Evolutionary conservation across 2,329 filamentous ascomycete species (phyloP), one percentile per base, ranked within the genome.

Genomic region (Penicillium frequentans): DNA sequence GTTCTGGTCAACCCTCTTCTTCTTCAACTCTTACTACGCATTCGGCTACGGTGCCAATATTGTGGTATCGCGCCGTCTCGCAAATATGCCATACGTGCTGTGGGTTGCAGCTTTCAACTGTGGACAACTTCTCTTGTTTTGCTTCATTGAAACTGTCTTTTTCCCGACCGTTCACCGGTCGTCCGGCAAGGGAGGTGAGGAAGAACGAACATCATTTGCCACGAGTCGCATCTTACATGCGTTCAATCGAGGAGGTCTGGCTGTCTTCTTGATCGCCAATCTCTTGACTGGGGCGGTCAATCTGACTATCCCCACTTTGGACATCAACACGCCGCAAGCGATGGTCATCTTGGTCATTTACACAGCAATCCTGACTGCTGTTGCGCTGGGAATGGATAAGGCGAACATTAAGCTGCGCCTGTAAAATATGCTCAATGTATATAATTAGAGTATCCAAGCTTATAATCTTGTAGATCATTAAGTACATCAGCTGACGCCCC

Each of bases 51-150:
- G 86, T 10, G 73, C 74, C 14, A 70, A 70, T 7, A 80, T 96
- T 27, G 82, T 82, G 14, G 91, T 97, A 8, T 98, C 95, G 6
- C 88, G 95, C 21, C 88, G 95, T 1, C 80, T 98, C 56, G 95
- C 93, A 9, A 99, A 99, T 68, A 82, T 97, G 60, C 92, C 95
- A 0, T 99, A 99, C 72, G 84, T 98, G 44, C 80, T 96, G 45
- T 98, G 93, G 92, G 89, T 96, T 8, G 84, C 87, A n/a, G 88
- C 91, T 3, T 97, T 95, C 80, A 99, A 98, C 78, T 88, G 85
- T 59, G 81, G 83, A n/a, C 91, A 96, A 71, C 80, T 99, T 10
- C 79, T 90, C 8, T 81, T 88, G 1, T 96, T 93, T 73, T 92
- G 87, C 68, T 71, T 87, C 14, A 82, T 95, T 24, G 93, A 99